A percentile compares a stretch with the other conserved stretches of the same genome.
phyloP scores from a whole-genome alignment of 2,329 filamentous ascomycete genomes.

The Sordariomycetes sp. region DNA sequence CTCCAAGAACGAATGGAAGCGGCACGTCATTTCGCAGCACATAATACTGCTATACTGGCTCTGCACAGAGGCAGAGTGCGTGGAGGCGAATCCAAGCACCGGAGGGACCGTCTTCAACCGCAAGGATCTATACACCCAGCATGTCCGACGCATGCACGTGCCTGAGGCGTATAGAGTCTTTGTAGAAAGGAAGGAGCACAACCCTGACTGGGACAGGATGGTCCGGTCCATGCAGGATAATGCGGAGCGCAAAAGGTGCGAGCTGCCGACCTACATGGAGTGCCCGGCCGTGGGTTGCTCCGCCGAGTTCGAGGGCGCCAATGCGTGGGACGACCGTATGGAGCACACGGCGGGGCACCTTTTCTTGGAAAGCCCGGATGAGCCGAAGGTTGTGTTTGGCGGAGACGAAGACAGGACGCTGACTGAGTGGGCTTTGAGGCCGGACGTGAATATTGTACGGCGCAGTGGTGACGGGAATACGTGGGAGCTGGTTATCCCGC shows the following conservation, averaged over 20 bases:
- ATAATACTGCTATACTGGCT: slow-evolving; percentile 64
- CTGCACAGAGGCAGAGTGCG: slow-evolving; percentile 56
- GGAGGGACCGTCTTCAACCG: slow-evolving; percentile 64
- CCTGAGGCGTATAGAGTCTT: slow-evolving; percentile 30
- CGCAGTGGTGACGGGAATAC: slow-evolving; percentile 2
- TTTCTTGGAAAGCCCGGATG: slow-evolving; percentile 30
- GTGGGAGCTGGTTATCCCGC: slow-evolving; percentile 15
- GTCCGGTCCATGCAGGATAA: slow-evolving; percentile 35
- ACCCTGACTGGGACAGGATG: slow-evolving; percentile 15
- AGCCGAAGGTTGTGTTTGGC: slow-evolving; percentile 19
- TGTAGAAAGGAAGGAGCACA: slow-evolving; percentile 22
- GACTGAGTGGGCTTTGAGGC: slow-evolving; percentile 18
- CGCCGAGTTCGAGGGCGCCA: slow-evolving; percentile 45
- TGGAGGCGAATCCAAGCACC: slow-evolving; percentile 15
- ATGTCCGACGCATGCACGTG: slow-evolving; percentile 76
- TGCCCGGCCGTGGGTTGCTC: slow-evolving; percentile 56
- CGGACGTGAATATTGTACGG: slow-evolving; percentile 20
- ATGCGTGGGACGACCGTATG: slow-evolving; percentile 72
- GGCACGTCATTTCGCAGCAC: slow-evolving; percentile 75
- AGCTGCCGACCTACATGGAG: slow-evolving; percentile 45
- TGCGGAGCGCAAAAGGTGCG: slow-evolving; percentile 51
- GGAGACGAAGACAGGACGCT: slow-evolving; percentile 18
- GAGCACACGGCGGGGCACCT: slow-evolving; percentile 80
- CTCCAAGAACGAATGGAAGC: slow-evolving; percentile 92
- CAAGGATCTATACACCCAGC: slow-evolving; percentile 85